Percentiles rank a stretch among this genome's conserved stretches.
Conservation (phyloP, 768 basidiomycete species). For the Mrakia hoshinonis region DNA sequence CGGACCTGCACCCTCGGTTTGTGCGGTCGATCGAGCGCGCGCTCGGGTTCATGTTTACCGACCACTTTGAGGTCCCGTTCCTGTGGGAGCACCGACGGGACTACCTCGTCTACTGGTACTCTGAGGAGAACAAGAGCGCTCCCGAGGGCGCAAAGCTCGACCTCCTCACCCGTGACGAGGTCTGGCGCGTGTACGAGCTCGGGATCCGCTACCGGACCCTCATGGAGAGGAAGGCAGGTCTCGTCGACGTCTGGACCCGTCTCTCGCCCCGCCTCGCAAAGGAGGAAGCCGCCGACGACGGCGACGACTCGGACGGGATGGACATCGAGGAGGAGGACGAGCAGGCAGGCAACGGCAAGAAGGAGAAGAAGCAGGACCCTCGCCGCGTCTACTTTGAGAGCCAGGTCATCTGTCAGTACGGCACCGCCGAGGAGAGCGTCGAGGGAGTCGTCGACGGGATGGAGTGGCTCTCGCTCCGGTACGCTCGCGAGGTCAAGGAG, state of each 20-base stretch:
- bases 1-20: slow-evolving; percentile 6
- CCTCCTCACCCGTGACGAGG: slow-evolving; percentile 65
- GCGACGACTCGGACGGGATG: slow-evolving; percentile 28
- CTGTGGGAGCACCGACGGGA: slow-evolving; percentile 91
- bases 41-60: slow-evolving; percentile 71
- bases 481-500: slow-evolving; percentile 52
- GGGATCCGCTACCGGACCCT: slow-evolving; percentile 85
- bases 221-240: slow-evolving; percentile 58
- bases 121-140: slow-evolving; percentile 6
- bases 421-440: slow-evolving; percentile 49
- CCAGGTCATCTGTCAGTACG: slow-evolving; percentile 58
- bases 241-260: slow-evolving; percentile 58
- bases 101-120: slow-evolving; percentile 52
- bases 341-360: background rate
- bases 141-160: background rate
- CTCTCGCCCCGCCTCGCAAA: slow-evolving; percentile 41
- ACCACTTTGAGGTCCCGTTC: slow-evolving; percentile 88
- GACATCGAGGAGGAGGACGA: slow-evolving; percentile 48
- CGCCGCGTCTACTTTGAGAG: slow-evolving; percentile 68
- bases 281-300: slow-evolving; percentile 1
- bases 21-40: slow-evolving; percentile 61
- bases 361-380: slow-evolving; percentile 41
- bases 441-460: slow-evolving; percentile 84
- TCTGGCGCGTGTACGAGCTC: slow-evolving; percentile 85
- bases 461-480: slow-evolving; percentile 82